Evolutionary conservation across 2,329 filamentous ascomycete species (phyloP).

Genomic region (Aspergillus sp.): DNA sequence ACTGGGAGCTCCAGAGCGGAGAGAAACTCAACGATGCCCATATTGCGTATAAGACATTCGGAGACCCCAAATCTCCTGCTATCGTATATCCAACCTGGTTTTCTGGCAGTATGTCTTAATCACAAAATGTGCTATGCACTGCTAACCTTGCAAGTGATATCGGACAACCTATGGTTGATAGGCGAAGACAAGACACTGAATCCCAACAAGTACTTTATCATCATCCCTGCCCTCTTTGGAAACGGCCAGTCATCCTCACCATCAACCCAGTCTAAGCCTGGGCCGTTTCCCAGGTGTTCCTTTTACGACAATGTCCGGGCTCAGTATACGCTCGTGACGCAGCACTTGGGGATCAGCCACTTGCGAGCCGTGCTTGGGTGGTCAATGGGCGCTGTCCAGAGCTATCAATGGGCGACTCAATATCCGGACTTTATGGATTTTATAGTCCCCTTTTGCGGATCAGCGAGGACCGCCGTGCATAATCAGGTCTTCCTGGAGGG

Average conservation of each 20-base stretch:
- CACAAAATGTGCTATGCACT: background rate
- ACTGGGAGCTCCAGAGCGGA: slow-evolving; percentile 64
- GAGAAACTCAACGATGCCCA: slow-evolving; percentile 58
- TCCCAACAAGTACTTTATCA: slow-evolving; percentile 62
- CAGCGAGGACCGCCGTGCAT: slow-evolving; percentile 60
- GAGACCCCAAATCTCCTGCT: slow-evolving; percentile 56
- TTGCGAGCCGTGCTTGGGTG: slow-evolving; percentile 61
- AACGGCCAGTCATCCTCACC: slow-evolving; percentile 66
- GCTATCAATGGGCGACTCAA: slow-evolving; percentile 60
- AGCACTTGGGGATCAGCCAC: slow-evolving; percentile 57
- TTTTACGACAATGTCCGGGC: slow-evolving; percentile 68
- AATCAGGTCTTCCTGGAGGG: slow-evolving; percentile 66
- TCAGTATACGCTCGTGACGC: slow-evolving; percentile 61
- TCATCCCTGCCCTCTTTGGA: slow-evolving; percentile 65
- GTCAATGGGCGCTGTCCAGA: slow-evolving; percentile 67
- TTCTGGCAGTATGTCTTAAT: slow-evolving; percentile 50
- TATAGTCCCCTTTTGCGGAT: slow-evolving; percentile 61
- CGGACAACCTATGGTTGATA: slow-evolving; percentile 71
- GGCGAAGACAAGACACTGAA: slow-evolving; percentile 61
- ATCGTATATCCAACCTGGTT: slow-evolving; percentile 78
- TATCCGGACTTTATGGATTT: slow-evolving; percentile 64
- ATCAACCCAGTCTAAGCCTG: slow-evolving; percentile 53
- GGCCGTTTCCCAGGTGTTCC: slow-evolving; percentile 58
- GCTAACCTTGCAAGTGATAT: slow-evolving; percentile 43
- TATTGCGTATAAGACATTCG: slow-evolving; percentile 74